Evolutionary conservation across 768 basidiomycete species (phyloP).

Genomic region (Butyriboletus loyo): DNA sequence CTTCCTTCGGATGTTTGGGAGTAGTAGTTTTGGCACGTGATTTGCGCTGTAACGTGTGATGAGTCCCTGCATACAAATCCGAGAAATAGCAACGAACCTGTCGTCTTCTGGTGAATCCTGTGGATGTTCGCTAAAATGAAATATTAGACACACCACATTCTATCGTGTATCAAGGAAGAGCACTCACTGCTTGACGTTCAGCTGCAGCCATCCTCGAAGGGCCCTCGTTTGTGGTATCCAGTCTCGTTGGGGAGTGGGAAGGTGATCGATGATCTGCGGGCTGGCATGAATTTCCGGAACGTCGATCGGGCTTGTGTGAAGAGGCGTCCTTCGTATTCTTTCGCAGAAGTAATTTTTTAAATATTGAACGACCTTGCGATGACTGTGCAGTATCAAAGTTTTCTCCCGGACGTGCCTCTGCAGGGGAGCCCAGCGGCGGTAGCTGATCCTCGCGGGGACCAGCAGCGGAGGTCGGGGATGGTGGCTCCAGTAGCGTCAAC

Average conservation of each 20-base stretch:
- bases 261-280: neutral
- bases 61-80: neutral
- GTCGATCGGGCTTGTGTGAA: too few species aligned
- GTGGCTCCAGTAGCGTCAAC: neutral
- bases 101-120: accelerated
- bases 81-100: neutral
- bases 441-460: too few species aligned
- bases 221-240: too few species aligned
- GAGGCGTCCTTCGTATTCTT: too few species aligned
- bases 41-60: neutral
- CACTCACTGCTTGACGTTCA: neutral
- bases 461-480: too few species aligned
- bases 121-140: neutral
- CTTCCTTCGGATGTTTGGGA: neutral
- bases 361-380: too few species aligned
- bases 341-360: too few species aligned
- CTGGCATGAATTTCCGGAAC: too few species aligned
- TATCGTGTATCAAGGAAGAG: too few species aligned
- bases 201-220: neutral
- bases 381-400: neutral
- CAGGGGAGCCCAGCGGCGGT: too few species aligned
- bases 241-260: neutral
- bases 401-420: neutral
- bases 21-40: neutral
- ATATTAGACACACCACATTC: too few species aligned